phyloP scores from a whole-genome alignment of 1,284 basidiomycete species.

The Marasmius fiardii region DNA sequence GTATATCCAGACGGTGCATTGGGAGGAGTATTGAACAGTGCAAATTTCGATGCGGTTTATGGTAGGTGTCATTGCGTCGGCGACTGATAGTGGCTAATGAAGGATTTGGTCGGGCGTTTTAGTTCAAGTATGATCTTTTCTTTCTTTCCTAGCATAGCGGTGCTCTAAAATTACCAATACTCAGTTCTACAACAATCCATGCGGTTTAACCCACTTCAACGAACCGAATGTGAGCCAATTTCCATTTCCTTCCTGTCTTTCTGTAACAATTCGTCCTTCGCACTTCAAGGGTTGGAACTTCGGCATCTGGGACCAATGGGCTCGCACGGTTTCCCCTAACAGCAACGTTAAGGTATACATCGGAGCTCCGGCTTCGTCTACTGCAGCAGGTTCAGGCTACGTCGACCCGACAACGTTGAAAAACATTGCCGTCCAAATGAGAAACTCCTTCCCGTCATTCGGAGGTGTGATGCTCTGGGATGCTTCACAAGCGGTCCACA shows the following conservation, averaged over 20 bases:
- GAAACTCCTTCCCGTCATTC: constrained; percentile 64
- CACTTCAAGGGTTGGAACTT: constrained; percentile 50
- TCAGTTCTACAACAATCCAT: constrained; percentile 47
- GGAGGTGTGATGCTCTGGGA: constrained; percentile 68
- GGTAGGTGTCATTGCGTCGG: constrained; percentile 34
- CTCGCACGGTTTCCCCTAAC: constrained; percentile 50
- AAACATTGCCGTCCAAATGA: constrained; percentile 50
- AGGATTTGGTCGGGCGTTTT: constrained; percentile 11
- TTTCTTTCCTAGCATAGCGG: constrained; percentile 9
- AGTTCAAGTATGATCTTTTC: constrained; percentile 20
- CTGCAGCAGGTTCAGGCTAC: constrained; percentile 59
- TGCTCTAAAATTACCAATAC: not conserved
- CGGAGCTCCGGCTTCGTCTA: constrained; percentile 54
- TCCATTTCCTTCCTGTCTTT: not conserved
- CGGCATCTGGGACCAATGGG: constrained; percentile 61
- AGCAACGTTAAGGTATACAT: constrained; percentile 60
- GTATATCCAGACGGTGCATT: constrained; percentile 55
- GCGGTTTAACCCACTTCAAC: constrained; percentile 41
- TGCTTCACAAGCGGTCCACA: constrained; percentile 43
- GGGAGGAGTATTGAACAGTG: constrained; percentile 47
- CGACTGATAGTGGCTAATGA: constrained; percentile 9
- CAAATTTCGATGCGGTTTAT: constrained; percentile 57
- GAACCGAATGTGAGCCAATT: constrained; percentile 26
- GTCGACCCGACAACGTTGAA: constrained; percentile 43
- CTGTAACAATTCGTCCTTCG: constrained; percentile 3